Percentiles rank a stretch among this genome's conserved stretches.
phyloP scores from a whole-genome alignment of 495 filamentous ascomycete species.

The Penicillium mononematosum region DNA sequence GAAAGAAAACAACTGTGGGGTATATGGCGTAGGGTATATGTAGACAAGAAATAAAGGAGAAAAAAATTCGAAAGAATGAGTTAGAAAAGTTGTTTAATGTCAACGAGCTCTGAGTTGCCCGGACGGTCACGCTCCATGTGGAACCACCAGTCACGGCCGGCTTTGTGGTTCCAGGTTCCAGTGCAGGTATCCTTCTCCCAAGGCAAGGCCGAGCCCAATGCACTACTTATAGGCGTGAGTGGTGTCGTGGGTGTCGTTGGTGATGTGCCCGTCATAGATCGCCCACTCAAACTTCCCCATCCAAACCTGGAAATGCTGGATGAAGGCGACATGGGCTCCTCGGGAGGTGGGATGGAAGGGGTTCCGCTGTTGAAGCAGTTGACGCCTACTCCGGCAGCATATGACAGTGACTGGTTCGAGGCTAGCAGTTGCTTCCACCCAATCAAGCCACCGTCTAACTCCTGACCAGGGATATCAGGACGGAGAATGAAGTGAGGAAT shows the following conservation, averaged over 20 bases:
- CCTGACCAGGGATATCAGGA: slow-evolving; percentile 44
- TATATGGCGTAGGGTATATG: slow-evolving; percentile 27
- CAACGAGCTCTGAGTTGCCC: slow-evolving; percentile 39
- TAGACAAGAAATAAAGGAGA: slow-evolving; percentile 10
- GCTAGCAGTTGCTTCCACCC: slow-evolving; percentile 48
- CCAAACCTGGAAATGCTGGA: slow-evolving; percentile 40
- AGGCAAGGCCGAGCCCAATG: slow-evolving; percentile 30
- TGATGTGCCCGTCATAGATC: slow-evolving; percentile 31
- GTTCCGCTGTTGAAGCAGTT: slow-evolving; percentile 40
- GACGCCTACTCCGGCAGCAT: slow-evolving; percentile 41
- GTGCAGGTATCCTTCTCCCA: slow-evolving; percentile 50
- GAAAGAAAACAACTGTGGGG: slow-evolving; percentile 26
- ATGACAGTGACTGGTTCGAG: slow-evolving; percentile 44
- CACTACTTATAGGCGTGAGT: slow-evolving; percentile 34
- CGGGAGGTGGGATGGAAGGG: slow-evolving; percentile 22
- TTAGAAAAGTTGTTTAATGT: slow-evolving; percentile 43
- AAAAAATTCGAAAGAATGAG: slow-evolving; percentile 1
- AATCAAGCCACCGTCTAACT: slow-evolving; percentile 46
- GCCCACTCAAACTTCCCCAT: slow-evolving; percentile 41
- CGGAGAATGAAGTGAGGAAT: slow-evolving; percentile 47
- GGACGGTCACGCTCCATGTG: slow-evolving; percentile 51
- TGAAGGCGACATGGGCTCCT: slow-evolving; percentile 38
- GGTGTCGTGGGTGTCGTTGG: slow-evolving; percentile 41
- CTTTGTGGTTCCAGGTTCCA: slow-evolving; percentile 49
- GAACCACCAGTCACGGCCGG: slow-evolving; percentile 51